These are phyloP conservation scores for Epichloe gansuensis DNA, from an alignment of 2,329 filamentous ascomycete genomes.

Conservation along the genomic window DNA sequence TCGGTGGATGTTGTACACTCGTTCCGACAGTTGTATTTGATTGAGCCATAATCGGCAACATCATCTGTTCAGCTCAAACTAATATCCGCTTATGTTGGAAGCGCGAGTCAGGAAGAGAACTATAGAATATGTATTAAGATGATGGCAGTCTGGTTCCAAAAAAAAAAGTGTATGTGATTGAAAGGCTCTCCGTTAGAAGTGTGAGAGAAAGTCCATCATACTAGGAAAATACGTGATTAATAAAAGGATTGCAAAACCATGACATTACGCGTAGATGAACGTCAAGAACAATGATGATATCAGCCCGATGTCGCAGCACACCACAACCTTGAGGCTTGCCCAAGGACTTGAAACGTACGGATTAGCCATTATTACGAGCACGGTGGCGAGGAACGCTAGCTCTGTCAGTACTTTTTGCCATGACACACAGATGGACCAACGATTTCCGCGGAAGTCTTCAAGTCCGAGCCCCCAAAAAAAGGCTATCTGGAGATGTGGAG, in stretches of 20 bases:
- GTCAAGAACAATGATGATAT: not conserved
- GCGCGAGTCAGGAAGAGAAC: not conserved
- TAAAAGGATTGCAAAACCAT: no score
- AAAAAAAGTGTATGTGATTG: no score
- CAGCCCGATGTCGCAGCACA: not conserved
- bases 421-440: not conserved
- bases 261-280: not conserved
- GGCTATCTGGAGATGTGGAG: constrained; percentile 1
- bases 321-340: not conserved
- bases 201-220: not conserved
- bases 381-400: not conserved
- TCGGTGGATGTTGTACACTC: constrained; percentile 1
- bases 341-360: not conserved
- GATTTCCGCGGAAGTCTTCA: constrained; percentile 5
- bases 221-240: not conserved
- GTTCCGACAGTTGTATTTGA: not conserved
- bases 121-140: not conserved
- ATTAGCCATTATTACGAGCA: not conserved
- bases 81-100: not conserved
- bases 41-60: not conserved
- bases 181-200: no score
- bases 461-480: not conserved
- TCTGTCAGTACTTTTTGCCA: not conserved
- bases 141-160: no score
- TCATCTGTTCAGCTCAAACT: not conserved